These are phyloP conservation scores for Phytophthora palmivora DNA, from an alignment of 352 stramenopile species.

Conservation along the genomic window DNA sequence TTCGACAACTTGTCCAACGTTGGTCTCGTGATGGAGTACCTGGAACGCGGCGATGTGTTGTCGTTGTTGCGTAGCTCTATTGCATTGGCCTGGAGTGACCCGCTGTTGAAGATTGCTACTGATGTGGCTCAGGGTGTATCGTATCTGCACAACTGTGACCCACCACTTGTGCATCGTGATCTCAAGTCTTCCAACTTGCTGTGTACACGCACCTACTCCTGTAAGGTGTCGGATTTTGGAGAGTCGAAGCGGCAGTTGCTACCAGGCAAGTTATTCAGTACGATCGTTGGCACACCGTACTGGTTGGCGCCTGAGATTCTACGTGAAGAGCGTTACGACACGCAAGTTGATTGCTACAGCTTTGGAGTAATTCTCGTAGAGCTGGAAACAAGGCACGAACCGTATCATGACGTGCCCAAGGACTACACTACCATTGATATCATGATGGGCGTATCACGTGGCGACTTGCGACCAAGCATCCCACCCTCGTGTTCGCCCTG, in stretches of 20 bases:
- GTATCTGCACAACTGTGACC: slow-evolving; percentile 85
- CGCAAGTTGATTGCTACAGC: slow-evolving; percentile 88
- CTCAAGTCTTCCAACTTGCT: slow-evolving; percentile 86
- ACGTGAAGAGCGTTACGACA: slow-evolving; percentile 81
- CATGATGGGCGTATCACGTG: slow-evolving; percentile 78
- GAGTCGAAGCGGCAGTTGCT: slow-evolving; percentile 69
- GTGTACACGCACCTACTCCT: slow-evolving; percentile 76
- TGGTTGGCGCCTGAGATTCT: slow-evolving; percentile 89
- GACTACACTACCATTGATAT: slow-evolving; percentile 79
- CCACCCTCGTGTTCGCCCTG: slow-evolving; percentile 61
- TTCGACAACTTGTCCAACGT: slow-evolving; percentile 86
- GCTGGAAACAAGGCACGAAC: slow-evolving; percentile 77
- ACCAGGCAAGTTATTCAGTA: slow-evolving; percentile 62
- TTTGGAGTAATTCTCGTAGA: slow-evolving; percentile 90
- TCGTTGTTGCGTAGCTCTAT: slow-evolving; percentile 70
- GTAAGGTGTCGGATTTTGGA: slow-evolving; percentile 87
- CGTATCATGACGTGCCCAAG: slow-evolving; percentile 70
- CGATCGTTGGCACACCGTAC: slow-evolving; percentile 85
- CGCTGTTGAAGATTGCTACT: slow-evolving; percentile 81
- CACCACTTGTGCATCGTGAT: slow-evolving; percentile 81
- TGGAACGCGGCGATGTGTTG: slow-evolving; percentile 76
- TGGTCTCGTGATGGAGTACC: slow-evolving; percentile 79
- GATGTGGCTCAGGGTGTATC: slow-evolving; percentile 83
- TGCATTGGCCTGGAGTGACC: slow-evolving; percentile 77
- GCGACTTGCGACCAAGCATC: slow-evolving; percentile 69